These are phyloP conservation scores for Trichosphaerium sp. DNA, from an alignment of 78 protist genomes.

Conservation along the genomic window DNA sequence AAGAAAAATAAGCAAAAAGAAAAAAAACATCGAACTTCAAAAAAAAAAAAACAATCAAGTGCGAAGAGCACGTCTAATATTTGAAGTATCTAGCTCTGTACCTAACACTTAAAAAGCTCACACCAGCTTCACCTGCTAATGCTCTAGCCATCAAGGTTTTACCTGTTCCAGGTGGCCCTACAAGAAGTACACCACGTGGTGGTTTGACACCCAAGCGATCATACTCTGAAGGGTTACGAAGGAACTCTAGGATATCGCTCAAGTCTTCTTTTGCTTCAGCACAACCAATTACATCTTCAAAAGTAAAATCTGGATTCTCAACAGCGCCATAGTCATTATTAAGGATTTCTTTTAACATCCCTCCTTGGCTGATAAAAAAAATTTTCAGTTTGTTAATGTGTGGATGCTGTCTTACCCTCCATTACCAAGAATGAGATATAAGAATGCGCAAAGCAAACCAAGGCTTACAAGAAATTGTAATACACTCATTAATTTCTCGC, in stretches of 20 bases:
- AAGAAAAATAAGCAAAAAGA: constrained; percentile 71
- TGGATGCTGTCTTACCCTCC: no score
- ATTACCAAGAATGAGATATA: no score
- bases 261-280: constrained; percentile 82
- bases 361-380: no score
- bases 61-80: no score
- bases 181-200: constrained; percentile 76
- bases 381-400: no score
- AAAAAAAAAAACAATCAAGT: no score
- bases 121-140: constrained; percentile 55
- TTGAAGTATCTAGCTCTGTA: no score
- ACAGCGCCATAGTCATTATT: not conserved
- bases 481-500: no score
- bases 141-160: constrained; percentile 50
- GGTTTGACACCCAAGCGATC: constrained; percentile 68
- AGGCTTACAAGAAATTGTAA: no score
- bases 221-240: constrained; percentile 58
- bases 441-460: no score
- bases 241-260: constrained; percentile 80
- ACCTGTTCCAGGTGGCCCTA: constrained; percentile 92
- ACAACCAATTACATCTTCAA: constrained; percentile 75
- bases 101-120: constrained; percentile 60
- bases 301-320: constrained; percentile 21
- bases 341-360: no score
- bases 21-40: no score